Base-by-base conservation (phyloP, 164 flowering plant genomes). In the Magnolia kwangsiensis region DNA sequence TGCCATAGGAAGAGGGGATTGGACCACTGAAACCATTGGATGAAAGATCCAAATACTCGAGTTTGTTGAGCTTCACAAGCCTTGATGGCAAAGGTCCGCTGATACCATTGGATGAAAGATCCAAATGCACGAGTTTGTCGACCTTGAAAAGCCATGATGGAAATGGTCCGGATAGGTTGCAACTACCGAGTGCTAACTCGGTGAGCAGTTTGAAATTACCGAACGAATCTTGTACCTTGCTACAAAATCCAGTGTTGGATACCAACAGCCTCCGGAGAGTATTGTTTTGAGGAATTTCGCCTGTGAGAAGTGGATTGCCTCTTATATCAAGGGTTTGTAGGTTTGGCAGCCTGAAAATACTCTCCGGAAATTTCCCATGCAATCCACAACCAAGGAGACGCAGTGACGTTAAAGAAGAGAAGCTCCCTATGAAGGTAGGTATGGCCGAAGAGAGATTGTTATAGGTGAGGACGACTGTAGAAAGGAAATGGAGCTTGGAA, bases 361-460 rank as follows among this genome's bases (percentile, higher is more conserved):
- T 74, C n/a, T 71, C 11, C 5, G 87, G 89, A 55, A 85, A 76
- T 37, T 20, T 24, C 19, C 89, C 86, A 10, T 4, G 0, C 51
- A 85, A 73, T 1, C 37, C 71, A 63, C 74, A 81, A n/a, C 7
- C 8, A 2, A 69, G 29, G 18, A 87, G 78, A 24, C 14, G 14
- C 64, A 87, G 69, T 9, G 59, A 9, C 0, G 83, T 82, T 70
- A 87, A 76, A 21, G 67, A 67, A 18, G 73, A 24, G 78, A 81
- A 83, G 9, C 73, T 37, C 0, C 78, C 72, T 3, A 83, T 71
- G 68, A 78, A 75, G 0, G 72, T 79, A 1, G 85, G 86, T 11
- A 84, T 74, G 18, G 61, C 72, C 50, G 80, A 1, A 1, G 77
- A 73, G 21, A 85, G 45, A 20, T 58, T 77, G 72, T 83, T 83